Conservation (phyloP, 257 asterid genomes). For the Henckelia pumila region DNA sequence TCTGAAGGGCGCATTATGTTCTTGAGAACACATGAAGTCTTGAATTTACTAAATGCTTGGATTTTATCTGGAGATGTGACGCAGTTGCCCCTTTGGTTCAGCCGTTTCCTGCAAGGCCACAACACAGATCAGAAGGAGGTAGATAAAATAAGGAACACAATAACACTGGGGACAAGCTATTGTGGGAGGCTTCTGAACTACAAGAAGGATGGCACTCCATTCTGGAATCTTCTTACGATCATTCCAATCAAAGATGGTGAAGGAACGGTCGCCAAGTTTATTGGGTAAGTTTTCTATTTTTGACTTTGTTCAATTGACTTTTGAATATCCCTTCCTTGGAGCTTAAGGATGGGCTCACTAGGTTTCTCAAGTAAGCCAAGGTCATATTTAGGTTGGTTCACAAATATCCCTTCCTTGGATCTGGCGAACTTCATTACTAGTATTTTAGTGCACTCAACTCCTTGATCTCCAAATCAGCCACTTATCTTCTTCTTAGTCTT, state of each 20-base stretch:
- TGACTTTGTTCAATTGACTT: no score
- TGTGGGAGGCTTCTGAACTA: constrained; percentile 96
- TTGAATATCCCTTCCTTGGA: no score
- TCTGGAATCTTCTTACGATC: constrained; percentile 90
- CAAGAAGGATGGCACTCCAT: constrained; percentile 92
- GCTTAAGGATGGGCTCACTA: no score
- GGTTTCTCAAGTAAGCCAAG: no score
- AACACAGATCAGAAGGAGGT: constrained; percentile 89
- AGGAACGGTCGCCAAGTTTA: constrained; percentile 76
- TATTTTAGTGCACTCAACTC: no score
- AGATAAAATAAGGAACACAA: constrained; percentile 67
- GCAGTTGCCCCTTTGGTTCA: constrained; percentile 37
- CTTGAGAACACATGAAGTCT: no score
- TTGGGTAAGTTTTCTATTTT: constrained; percentile 55
- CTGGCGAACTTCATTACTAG: no score
- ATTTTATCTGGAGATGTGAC: constrained; percentile 28
- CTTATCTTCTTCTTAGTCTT: no score
- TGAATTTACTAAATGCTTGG: constrained; percentile 16
- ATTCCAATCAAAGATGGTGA: constrained; percentile 86
- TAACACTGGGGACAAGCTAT: constrained; percentile 67
- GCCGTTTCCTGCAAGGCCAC: constrained; percentile 96
- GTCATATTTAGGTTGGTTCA: no score
- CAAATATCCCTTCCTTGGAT: no score
- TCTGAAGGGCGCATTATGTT: no score
- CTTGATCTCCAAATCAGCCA: no score